Evolutionary conservation across 352 stramenopile genomes (phyloP).

Genomic region (Phytophthora pistaciae): DNA sequence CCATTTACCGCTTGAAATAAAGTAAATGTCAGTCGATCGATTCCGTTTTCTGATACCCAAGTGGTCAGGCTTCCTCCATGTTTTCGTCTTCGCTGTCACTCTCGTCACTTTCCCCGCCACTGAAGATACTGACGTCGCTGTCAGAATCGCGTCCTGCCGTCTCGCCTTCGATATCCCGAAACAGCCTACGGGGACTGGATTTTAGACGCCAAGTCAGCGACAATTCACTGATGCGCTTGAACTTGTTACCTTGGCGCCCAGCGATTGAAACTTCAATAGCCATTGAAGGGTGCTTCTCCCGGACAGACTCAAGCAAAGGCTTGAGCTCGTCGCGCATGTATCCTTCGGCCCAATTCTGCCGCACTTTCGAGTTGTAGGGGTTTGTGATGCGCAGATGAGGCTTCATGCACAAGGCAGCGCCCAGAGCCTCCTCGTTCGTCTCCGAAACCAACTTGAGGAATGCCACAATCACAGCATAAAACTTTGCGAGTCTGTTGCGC

Average conservation of each 20-base stretch:
- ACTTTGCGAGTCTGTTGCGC: neutral
- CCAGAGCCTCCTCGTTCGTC: neutral
- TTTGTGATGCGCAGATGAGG: conserved; percentile 2
- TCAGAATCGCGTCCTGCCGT: neutral
- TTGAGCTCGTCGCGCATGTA: conserved; percentile 17
- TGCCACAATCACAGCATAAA: conserved; percentile 5
- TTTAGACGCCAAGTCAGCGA: neutral
- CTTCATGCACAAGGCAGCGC: neutral
- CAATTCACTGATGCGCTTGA: neutral
- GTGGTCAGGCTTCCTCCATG: neutral
- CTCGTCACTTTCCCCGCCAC: neutral
- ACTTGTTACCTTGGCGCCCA: neutral
- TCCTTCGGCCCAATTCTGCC: neutral
- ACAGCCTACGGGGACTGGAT: neutral
- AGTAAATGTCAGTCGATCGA: neutral
- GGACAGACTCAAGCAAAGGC: neutral
- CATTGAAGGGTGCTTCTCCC: conserved; percentile 5
- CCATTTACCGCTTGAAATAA: too few species aligned
- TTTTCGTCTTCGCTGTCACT: conserved; percentile 1
- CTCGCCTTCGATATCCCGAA: neutral
- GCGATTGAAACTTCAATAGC: neutral
- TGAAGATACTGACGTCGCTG: neutral
- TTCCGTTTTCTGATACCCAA: neutral
- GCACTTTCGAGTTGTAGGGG: conserved; percentile 6
- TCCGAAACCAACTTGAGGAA: conserved; percentile 3